phyloP scores from a whole-genome alignment of 2,329 filamentous ascomycete genomes.

The Alternaria consortialis region DNA sequence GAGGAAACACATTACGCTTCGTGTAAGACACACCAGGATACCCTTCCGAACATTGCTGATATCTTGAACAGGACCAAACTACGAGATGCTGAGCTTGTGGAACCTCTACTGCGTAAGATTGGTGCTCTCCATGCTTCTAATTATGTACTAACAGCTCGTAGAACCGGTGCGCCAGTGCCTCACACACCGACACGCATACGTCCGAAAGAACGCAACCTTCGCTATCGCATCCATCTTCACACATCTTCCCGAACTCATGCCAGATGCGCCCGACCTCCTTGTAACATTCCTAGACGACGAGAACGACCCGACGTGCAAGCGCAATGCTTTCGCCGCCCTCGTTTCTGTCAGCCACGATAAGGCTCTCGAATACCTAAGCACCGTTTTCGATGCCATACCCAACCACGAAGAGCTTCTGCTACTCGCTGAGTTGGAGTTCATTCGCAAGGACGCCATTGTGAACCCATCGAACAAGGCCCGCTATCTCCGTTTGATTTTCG shows the following conservation, averaged over 20 bases:
- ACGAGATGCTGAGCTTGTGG: conserved; percentile 92
- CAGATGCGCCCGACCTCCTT: conserved; percentile 92
- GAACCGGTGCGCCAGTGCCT: conserved; percentile 88
- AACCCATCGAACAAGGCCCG: conserved; percentile 95
- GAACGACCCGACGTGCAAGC: conserved; percentile 94
- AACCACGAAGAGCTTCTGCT: conserved; percentile 95
- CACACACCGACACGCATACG: conserved; percentile 95
- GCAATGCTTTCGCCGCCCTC: conserved; percentile 94
- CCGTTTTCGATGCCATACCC: conserved; percentile 89
- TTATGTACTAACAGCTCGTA: conserved; percentile 17
- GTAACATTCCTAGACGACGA: conserved; percentile 88
- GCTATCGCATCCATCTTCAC: conserved; percentile 91
- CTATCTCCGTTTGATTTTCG: conserved; percentile 94
- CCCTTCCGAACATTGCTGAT: conserved; percentile 24
- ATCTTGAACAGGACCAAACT: conserved; percentile 73
- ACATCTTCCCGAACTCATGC: conserved; percentile 90
- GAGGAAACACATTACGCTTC: conserved; percentile 97
- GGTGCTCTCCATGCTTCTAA: background rate
- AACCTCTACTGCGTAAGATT: conserved; percentile 77
- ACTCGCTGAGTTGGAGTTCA: conserved; percentile 94
- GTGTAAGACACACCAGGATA: conserved; percentile 56
- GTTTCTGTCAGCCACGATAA: conserved; percentile 92
- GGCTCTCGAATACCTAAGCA: conserved; percentile 85
- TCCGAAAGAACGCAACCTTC: conserved; percentile 97
- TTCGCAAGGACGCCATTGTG: conserved; percentile 94